phyloP scores from a whole-genome alignment of 139 green algal species.

The Chlorella sorokiniana region DNA sequence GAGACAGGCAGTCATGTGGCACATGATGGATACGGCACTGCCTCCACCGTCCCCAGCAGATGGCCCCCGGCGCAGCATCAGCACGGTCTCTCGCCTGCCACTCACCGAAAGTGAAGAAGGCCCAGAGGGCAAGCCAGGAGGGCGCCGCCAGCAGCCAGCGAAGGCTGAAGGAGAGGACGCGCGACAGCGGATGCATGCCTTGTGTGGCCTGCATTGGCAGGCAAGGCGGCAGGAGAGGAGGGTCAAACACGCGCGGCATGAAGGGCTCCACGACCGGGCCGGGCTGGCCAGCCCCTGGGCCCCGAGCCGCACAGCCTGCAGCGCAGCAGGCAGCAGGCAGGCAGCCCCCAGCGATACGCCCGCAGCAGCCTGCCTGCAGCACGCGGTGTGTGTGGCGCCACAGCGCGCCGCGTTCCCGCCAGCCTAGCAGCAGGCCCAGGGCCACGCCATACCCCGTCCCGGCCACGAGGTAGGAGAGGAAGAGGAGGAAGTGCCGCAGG shows the following conservation, averaged over 20 bases:
- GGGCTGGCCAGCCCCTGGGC: background rate
- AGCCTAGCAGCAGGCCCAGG: background rate
- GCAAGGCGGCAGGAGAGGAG: background rate
- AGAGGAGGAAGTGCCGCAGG: conserved; percentile 40
- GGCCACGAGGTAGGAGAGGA: conserved; percentile 22
- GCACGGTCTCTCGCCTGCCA: background rate
- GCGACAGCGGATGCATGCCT: background rate
- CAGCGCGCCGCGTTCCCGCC: background rate
- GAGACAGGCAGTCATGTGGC: background rate
- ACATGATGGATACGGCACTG: background rate
- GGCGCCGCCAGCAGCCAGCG: conserved; percentile 18
- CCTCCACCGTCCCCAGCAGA: no score
- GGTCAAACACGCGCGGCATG: background rate
- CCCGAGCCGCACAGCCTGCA: background rate
- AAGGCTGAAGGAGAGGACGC: conserved; percentile 6
- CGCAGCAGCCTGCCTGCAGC: background rate
- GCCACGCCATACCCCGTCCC: background rate
- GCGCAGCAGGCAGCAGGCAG: background rate
- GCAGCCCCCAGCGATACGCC: background rate
- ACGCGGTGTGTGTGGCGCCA: conserved; percentile 11
- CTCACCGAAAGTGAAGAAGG: conserved; percentile 12
- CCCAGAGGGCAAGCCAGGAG: conserved; percentile 3
- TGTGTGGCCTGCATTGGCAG: background rate
- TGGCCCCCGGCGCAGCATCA: background rate
- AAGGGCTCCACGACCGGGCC: background rate